These are phyloP conservation scores for Sugiyamaella novakii DNA, from an alignment of 1,139 yeast genomes.

Conservation along the genomic window DNA sequence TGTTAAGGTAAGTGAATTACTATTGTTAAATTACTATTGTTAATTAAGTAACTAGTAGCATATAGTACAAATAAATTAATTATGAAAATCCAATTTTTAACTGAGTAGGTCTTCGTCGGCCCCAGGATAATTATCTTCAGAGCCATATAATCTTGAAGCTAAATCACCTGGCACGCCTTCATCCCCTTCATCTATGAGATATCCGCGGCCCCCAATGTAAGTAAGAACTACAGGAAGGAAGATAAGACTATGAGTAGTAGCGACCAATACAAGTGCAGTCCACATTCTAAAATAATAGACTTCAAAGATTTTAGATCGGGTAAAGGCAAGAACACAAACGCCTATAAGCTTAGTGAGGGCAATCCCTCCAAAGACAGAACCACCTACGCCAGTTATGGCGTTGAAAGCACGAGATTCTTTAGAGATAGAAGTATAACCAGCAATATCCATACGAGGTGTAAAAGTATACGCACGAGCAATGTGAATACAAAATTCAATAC, in stretches of 20 bases:
- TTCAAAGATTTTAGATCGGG: constrained; percentile 83
- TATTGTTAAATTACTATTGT: neutral
- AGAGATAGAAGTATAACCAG: constrained; percentile 29
- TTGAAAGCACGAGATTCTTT: constrained; percentile 52
- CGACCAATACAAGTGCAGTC: constrained; percentile 76
- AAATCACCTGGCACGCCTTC: constrained; percentile 39
- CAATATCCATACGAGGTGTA: constrained; percentile 33
- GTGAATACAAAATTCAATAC: constrained; percentile 91
- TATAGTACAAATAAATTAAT: constrained; percentile 1
- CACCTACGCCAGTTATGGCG: constrained; percentile 76
- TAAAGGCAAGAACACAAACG: constrained; percentile 80
- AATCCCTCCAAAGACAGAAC: constrained; percentile 86
- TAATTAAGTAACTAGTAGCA: neutral
- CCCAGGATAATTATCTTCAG: constrained; percentile 16
- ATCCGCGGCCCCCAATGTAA: constrained; percentile 61
- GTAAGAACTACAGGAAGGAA: constrained; percentile 76
- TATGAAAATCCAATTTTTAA: constrained; percentile 1
- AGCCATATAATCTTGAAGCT: constrained; percentile 33
- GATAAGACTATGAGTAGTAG: constrained; percentile 75
- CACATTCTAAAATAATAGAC: constrained; percentile 95
- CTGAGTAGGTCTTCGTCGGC: constrained; percentile 9
- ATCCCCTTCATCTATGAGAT: constrained; percentile 43
- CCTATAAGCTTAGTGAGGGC: constrained; percentile 89
- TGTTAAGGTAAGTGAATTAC: too few species aligned
- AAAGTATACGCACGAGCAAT: constrained; percentile 75